Base-by-base conservation (phyloP, 208 protist species). In the Leishmania turanica region DNA sequence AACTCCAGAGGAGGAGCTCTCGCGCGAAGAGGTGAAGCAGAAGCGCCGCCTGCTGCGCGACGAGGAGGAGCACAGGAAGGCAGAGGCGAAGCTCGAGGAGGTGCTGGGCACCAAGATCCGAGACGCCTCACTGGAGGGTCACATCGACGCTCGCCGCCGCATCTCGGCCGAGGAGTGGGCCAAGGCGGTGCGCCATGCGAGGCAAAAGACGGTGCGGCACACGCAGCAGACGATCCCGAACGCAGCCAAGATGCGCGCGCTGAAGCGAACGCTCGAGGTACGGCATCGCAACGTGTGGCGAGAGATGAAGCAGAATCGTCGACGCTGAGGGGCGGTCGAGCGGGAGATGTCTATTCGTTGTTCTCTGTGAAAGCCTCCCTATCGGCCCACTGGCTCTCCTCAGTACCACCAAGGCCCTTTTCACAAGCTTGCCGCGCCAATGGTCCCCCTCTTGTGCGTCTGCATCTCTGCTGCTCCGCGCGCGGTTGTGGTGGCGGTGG, bases 111-210 rank as follows among this genome's bases (percentile, higher is more conserved):
- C 84, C 4, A 90, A 91, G 76, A 75, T 91, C 45, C 56, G 58
- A 0, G 81, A 78, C n/a, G 66, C 89, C 19, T 54, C 83, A 40
- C 79, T 86, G 24, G 81, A 76, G 37, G 85, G 83, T 3, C 83
- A 84, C 79, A 87, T 93, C 53, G 93, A 97, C 82, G 85, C 90
- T 6, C 86, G 91, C 42, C 86, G 90, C n/a, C 87, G 86, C 73
- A 93, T 97, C 62, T 90, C 90, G 4, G 87, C 91, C 24, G 84
- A 94, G 79, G 87, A 97, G 77, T 97, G 93, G 93, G 89, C 90
- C 8, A 90, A 93, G 37, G 93, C 93, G 17, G 93, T 97, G 42
- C 87, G 89, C 11, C 89, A 87, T 60, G 93, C 93, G 8, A 86
- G 87, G 21, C 86, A 90, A 17, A 84, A 84, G 69, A 95, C 90